Evolutionary conservation across 2,329 filamentous ascomycete genomes (phyloP).

Genomic region (Aspergillus intermedius): DNA sequence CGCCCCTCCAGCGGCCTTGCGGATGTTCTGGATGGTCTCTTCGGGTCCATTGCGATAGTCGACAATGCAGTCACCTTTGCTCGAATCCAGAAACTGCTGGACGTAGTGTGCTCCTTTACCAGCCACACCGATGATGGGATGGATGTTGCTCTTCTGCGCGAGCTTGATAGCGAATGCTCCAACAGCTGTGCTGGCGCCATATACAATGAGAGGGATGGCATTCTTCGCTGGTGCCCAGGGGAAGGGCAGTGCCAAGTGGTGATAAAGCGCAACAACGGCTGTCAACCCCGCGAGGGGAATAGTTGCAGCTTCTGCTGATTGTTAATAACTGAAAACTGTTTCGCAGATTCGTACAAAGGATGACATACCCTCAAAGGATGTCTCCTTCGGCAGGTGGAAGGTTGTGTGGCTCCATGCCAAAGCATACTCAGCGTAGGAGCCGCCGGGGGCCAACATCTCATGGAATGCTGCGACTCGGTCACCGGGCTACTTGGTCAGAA

Average conservation of each 20-base stretch:
- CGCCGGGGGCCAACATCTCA: conserved; percentile 42
- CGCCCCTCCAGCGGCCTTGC: conserved; percentile 10
- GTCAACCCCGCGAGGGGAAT: conserved; percentile 51
- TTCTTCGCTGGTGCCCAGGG: conserved; percentile 38
- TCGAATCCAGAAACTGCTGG: conserved; percentile 42
- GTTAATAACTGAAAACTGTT: background rate
- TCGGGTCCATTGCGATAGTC: conserved; percentile 54
- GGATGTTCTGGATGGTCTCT: conserved; percentile 42
- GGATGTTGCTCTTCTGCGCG: conserved; percentile 46
- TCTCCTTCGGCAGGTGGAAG: conserved; percentile 45
- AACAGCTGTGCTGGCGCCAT: conserved; percentile 46
- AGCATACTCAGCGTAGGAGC: conserved; percentile 51
- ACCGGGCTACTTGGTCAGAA: conserved; percentile 26
- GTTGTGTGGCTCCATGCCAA: conserved; percentile 46
- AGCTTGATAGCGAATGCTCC: conserved; percentile 53
- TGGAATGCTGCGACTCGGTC: conserved; percentile 45
- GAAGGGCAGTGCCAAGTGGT: conserved; percentile 39
- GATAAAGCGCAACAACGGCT: conserved; percentile 45
- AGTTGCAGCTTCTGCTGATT: conserved; percentile 42
- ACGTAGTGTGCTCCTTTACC: conserved; percentile 47
- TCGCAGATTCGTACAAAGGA: background rate
- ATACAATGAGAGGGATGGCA: conserved; percentile 36
- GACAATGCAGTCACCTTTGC: conserved; percentile 50
- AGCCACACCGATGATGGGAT: conserved; percentile 54
- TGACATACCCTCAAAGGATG: conserved; percentile 42